phyloP scores from a whole-genome alignment of 148 eudicot genomes.

The Arctostaphylos glauca region DNA sequence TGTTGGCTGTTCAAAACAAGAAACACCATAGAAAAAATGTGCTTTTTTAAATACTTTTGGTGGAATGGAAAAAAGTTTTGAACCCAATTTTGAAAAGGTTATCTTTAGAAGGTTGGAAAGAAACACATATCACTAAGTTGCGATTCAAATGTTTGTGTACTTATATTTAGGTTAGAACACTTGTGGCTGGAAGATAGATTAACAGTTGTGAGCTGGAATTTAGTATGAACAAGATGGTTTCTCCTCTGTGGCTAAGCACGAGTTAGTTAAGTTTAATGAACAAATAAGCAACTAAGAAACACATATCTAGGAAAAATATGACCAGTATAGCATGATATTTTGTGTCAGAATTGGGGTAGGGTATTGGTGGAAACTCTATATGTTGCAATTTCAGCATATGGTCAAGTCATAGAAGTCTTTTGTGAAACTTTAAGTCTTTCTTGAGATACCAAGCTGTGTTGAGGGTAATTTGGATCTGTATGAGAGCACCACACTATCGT shows the following conservation, averaged over 20 bases:
- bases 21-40: too few species aligned
- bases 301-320: too few species aligned
- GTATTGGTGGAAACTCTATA: not conserved
- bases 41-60: not conserved
- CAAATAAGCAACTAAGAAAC: not conserved
- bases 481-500: not conserved
- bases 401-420: not conserved
- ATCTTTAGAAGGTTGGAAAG: not conserved
- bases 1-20: too few species aligned
- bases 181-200: not conserved
- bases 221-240: not conserved
- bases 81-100: not conserved
- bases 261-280: not conserved
- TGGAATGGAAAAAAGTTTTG: not conserved
- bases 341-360: too few species aligned
- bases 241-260: not conserved
- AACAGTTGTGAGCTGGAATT: not conserved
- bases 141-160: not conserved
- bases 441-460: not conserved
- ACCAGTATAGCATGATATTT: too few species aligned
- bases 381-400: not conserved
- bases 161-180: not conserved
- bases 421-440: not conserved
- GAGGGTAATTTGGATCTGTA: not conserved
- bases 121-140: too few species aligned